Evolutionary conservation across 768 basidiomycete genomes (phyloP).

Genomic region (Amanita subjunquillea): DNA sequence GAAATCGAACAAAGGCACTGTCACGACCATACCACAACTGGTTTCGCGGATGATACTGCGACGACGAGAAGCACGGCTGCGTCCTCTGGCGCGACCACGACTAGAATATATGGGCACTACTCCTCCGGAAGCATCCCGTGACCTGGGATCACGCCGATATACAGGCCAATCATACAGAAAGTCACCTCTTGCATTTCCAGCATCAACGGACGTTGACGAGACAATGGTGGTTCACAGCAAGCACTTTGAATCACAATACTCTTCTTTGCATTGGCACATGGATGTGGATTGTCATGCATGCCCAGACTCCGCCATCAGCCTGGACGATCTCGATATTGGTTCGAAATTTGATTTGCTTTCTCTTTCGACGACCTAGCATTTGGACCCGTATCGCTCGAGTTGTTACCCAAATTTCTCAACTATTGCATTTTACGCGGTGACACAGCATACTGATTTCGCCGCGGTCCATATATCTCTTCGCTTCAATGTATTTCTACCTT

Average conservation of each 20-base stretch:
- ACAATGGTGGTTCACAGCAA: background rate
- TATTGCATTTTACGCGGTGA: background rate
- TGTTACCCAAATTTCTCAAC: background rate
- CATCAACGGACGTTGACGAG: background rate
- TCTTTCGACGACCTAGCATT: slow-evolving; percentile 9
- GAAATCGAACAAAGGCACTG: slow-evolving; percentile 6
- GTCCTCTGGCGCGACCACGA: background rate
- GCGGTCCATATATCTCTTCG: background rate
- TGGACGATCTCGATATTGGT: slow-evolving; percentile 3
- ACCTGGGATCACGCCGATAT: background rate
- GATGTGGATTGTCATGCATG: slow-evolving; percentile 3
- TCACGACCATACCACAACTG: slow-evolving; percentile 10
- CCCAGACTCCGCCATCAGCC: background rate
- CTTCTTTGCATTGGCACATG: slow-evolving; percentile 3
- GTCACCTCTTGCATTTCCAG: background rate
- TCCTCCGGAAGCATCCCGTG: background rate
- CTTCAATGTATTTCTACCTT: slow-evolving; percentile 1
- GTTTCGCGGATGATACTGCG: slow-evolving; percentile 13
- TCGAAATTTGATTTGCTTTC: background rate
- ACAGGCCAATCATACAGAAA: background rate
- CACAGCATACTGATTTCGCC: background rate
- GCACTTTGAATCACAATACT: background rate
- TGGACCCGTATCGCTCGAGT: background rate
- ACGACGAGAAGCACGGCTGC: slow-evolving; percentile 6
- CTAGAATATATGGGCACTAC: background rate